Percentiles rank a stretch among this genome's conserved stretches.
phyloP scores from a whole-genome alignment of 2,329 filamentous ascomycete genomes.

The Fusarium fujikuroi region DNA sequence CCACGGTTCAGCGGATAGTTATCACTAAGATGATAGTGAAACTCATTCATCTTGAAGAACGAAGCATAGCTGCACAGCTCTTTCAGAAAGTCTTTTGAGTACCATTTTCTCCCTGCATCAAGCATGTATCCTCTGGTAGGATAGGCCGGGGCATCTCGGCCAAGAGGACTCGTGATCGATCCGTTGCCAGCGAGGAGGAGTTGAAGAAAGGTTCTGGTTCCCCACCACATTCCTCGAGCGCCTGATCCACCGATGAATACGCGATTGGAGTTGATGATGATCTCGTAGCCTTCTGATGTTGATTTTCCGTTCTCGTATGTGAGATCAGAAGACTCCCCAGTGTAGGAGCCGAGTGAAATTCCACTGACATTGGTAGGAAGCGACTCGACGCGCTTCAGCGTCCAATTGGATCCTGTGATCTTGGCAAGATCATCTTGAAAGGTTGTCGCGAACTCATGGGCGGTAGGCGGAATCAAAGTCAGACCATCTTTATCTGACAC shows the following conservation, averaged over 20 bases:
- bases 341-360: neutral
- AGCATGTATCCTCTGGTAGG: slow-evolving; percentile 21
- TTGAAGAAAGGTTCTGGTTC: slow-evolving; percentile 17
- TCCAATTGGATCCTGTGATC: slow-evolving; percentile 14
- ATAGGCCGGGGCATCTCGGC: slow-evolving; percentile 12
- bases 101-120: slow-evolving; percentile 24
- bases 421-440: slow-evolving; percentile 12
- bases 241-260: slow-evolving; percentile 18
- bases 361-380: neutral
- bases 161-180: neutral
- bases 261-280: slow-evolving; percentile 5
- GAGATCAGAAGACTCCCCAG: neutral
- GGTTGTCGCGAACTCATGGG: slow-evolving; percentile 2
- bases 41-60: slow-evolving; percentile 31
- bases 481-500: neutral
- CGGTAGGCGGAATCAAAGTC: slow-evolving; percentile 6
- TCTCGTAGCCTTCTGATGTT: slow-evolving; percentile 17
- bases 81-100: slow-evolving; percentile 17
- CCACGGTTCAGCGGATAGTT: slow-evolving; percentile 25
- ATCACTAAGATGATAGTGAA: slow-evolving; percentile 23
- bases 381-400: neutral
- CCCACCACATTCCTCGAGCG: slow-evolving; percentile 26
- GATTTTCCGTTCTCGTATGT: slow-evolving; percentile 2
- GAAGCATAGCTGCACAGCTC: slow-evolving; percentile 22
- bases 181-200: slow-evolving; percentile 10